Conservation (phyloP, 495 filamentous ascomycete species). For the Aspergillus campestris region DNA sequence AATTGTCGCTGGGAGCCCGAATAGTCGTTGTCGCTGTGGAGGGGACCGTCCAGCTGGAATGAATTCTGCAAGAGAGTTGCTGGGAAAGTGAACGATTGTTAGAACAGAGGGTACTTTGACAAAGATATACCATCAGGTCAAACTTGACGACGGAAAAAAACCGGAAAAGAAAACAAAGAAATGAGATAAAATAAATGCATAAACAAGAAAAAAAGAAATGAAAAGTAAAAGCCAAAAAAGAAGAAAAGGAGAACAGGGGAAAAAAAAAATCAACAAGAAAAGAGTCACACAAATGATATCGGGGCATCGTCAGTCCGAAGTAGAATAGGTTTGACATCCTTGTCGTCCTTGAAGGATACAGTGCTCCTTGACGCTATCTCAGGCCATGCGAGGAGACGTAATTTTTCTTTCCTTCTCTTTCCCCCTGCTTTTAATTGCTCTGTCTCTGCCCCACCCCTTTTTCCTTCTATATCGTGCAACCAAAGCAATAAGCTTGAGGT, state of each 20-base stretch:
- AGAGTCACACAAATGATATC: slow-evolving; percentile 14
- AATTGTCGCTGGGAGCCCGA: slow-evolving; percentile 23
- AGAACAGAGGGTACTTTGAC: slow-evolving; percentile 7
- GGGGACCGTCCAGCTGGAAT: slow-evolving; percentile 31
- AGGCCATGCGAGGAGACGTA: slow-evolving; percentile 11
- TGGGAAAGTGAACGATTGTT: slow-evolving; percentile 12
- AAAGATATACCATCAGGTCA: slow-evolving; percentile 5
- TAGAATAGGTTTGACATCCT: slow-evolving; percentile 19
- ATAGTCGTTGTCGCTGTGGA: slow-evolving; percentile 36
- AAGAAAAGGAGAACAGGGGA: neutral
- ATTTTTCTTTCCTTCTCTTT: neutral
- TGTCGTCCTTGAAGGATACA: slow-evolving; percentile 13
- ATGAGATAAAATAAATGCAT: slow-evolving; percentile 10
- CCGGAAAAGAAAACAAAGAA: slow-evolving; percentile 3
- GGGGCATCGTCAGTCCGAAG: slow-evolving; percentile 10
- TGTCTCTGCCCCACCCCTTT: no score
- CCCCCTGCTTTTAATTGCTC: no score
- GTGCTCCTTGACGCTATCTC: slow-evolving; percentile 13
- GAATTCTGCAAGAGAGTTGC: slow-evolving; percentile 30
- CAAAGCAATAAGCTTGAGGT: slow-evolving; percentile 8
- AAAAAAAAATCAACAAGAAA: slow-evolving; percentile 5
- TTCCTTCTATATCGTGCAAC: slow-evolving; percentile 10
- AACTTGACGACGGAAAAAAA: neutral
- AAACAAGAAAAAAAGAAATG: slow-evolving; percentile 9
- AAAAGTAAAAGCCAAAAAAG: slow-evolving; percentile 9